These are phyloP conservation scores for Metarhizium anisopliae DNA, from an alignment of 2,329 filamentous ascomycete genomes.

Conservation along the genomic window DNA sequence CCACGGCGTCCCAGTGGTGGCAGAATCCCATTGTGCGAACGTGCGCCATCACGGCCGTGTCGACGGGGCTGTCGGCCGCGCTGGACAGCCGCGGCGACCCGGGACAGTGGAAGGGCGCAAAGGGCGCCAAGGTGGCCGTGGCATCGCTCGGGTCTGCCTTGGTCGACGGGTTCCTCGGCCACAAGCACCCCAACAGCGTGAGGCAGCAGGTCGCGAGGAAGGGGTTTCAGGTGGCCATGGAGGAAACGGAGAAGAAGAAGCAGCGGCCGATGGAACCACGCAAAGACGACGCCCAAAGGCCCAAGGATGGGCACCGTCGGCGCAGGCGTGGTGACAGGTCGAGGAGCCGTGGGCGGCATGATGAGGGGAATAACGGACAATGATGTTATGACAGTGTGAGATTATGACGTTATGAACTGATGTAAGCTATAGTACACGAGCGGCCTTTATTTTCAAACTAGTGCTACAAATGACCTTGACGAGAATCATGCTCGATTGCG, in stretches of 20 bases:
- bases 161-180: constrained; percentile 35
- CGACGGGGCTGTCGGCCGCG: constrained; percentile 38
- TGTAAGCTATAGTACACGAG: too few species aligned
- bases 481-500: too few species aligned
- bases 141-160: constrained; percentile 39
- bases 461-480: too few species aligned
- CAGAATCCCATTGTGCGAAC: constrained; percentile 27
- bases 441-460: too few species aligned
- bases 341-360: not conserved
- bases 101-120: constrained; percentile 37
- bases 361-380: not conserved
- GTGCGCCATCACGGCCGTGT: constrained; percentile 35
- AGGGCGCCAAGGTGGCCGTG: constrained; percentile 38
- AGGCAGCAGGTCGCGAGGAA: constrained; percentile 9
- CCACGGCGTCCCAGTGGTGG: constrained; percentile 20
- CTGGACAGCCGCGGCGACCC: constrained; percentile 35
- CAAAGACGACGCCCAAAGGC: too few species aligned
- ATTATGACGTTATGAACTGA: too few species aligned
- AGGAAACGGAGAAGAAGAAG: constrained; percentile 3
- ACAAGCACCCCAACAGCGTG: constrained; percentile 20
- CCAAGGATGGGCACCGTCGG: not conserved
- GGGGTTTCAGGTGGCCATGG: constrained; percentile 7
- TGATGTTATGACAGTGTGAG: not conserved
- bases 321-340: not conserved
- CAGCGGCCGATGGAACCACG: not conserved